Conservation (phyloP, 1,284 basidiomycete genomes). For the Microbotryomycetes sp. region DNA sequence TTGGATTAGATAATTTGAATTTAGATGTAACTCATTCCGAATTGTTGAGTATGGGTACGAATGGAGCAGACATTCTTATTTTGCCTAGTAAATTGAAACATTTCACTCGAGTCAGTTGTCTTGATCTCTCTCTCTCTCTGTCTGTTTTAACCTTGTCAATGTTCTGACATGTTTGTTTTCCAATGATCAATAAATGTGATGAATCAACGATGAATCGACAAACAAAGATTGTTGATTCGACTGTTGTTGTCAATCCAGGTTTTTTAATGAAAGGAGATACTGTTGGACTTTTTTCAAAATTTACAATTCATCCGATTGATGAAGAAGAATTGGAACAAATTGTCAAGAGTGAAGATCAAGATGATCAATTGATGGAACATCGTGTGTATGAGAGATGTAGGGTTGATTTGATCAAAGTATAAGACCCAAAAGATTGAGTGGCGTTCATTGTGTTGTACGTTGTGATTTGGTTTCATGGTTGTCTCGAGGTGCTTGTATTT, state of each 20-base stretch:
- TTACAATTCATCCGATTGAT: slow-evolving; percentile 38
- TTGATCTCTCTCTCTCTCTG: slow-evolving; percentile 19
- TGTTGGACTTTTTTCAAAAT: slow-evolving; percentile 42
- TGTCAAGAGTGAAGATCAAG: slow-evolving; percentile 16
- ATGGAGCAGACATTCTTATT: slow-evolving; percentile 72
- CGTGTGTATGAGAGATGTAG: slow-evolving; percentile 33
- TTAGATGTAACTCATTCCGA: slow-evolving; percentile 69
- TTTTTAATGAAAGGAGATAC: slow-evolving; percentile 57
- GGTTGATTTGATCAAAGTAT: slow-evolving; percentile 37
- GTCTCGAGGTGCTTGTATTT: too few species aligned
- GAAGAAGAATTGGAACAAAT: slow-evolving; percentile 24
- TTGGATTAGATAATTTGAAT: slow-evolving; percentile 56
- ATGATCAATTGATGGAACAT: slow-evolving; percentile 29
- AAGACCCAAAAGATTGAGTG: too few species aligned
- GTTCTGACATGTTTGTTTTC: slow-evolving; percentile 35
- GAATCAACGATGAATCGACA: too few species aligned
- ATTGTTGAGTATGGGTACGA: slow-evolving; percentile 45
- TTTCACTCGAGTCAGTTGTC: slow-evolving; percentile 63
- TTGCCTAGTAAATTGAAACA: slow-evolving; percentile 77
- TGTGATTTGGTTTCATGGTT: too few species aligned
- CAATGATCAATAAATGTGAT: background rate
- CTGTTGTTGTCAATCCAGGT: slow-evolving; percentile 64
- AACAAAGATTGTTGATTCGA: slow-evolving; percentile 57
- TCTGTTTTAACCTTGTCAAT: background rate
- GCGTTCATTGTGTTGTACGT: too few species aligned